phyloP scores from a whole-genome alignment of 208 protist species.

The Spongospora subterranea region DNA sequence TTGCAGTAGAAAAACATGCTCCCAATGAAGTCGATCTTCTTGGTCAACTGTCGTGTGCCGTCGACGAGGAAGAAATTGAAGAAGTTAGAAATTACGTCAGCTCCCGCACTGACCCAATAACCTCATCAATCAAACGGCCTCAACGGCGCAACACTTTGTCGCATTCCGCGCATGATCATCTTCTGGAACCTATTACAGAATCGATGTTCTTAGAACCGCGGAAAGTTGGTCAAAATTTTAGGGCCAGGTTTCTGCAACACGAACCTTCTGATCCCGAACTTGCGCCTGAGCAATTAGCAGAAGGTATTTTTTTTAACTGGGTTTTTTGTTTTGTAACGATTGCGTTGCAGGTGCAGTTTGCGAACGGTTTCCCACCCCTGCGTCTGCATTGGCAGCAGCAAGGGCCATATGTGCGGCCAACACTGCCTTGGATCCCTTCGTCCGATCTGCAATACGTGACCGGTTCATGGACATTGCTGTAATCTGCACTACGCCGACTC shows the following conservation, averaged over 20 bases:
- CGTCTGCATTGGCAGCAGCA: not conserved
- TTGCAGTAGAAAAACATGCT: slow-evolving; percentile 5
- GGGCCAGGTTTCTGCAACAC: not conserved
- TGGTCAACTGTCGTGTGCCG: not conserved
- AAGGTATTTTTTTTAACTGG: not conserved
- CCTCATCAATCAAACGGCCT: not conserved
- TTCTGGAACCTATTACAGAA: not conserved
- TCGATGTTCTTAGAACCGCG: slow-evolving; percentile 3
- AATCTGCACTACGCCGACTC: not conserved
- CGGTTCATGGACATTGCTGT: slow-evolving; percentile 45
- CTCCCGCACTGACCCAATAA: not conserved
- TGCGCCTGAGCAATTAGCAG: not conserved
- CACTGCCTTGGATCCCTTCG: not conserved
- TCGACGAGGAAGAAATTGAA: slow-evolving; percentile 37
- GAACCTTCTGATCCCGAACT: slow-evolving; percentile 2
- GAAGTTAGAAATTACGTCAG: slow-evolving; percentile 31
- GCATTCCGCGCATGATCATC: not conserved
- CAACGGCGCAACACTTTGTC: not conserved
- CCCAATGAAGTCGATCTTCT: not conserved
- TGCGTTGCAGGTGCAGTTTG: not conserved
- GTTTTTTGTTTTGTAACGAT: not conserved
- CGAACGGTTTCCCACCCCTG: not conserved
- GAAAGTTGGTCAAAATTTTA: not conserved
- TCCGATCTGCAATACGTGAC: not conserved
- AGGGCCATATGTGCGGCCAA: not conserved